Evolutionary conservation across 148 eudicot genomes (phyloP), one percentile per base, ranked within the genome.

Genomic region (Chenopodium suecicum): DNA sequence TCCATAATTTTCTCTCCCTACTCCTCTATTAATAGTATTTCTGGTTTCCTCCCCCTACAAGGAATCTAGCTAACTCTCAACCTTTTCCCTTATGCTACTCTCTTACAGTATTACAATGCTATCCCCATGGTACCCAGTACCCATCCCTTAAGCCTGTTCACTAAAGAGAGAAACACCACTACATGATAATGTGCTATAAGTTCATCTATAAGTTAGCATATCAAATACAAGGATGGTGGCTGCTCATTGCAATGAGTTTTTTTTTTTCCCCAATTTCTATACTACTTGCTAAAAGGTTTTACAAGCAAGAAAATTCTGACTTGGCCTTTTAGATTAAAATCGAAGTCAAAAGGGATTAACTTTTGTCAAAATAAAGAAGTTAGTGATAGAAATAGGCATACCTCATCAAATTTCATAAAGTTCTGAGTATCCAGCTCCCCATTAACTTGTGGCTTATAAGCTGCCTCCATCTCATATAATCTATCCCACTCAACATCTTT

Each of bases 321-420:
- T 60, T 23, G 58, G 14, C 64, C 13, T 58, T 7, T 12, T 54
- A 63, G 10, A 22, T n/a, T 58, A 47, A 29, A 52, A 17, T 41
- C 12, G 52, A 54, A n/a, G 54, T 50, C 54, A 50, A 2, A 9
- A 6, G 82, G 56, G 23, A 50, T 48, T 41, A 41, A 41, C 19
- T 31, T 66, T 31, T 58, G 23, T 64, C 74, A 48, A 20, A 64
- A n/a, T 50, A 58, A 74, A 9, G 34, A 11, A 46, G 41, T 2
- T 32, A 69, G 29, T 12, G 60, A 34, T 22, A 16, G 48, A 70
- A 64, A 17, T 19, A 65, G 62, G 65, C 69, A 74, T 93, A 95
- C 99, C 90, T 95, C 99, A 88, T 95, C 98, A 82, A 92, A 95
- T 80, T 95, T 95, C 98, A 95, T 95, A 80, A 95, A 95, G 87